Conservation (phyloP, 176 grass and related monocot genomes). For the Lolium perenne region DNA sequence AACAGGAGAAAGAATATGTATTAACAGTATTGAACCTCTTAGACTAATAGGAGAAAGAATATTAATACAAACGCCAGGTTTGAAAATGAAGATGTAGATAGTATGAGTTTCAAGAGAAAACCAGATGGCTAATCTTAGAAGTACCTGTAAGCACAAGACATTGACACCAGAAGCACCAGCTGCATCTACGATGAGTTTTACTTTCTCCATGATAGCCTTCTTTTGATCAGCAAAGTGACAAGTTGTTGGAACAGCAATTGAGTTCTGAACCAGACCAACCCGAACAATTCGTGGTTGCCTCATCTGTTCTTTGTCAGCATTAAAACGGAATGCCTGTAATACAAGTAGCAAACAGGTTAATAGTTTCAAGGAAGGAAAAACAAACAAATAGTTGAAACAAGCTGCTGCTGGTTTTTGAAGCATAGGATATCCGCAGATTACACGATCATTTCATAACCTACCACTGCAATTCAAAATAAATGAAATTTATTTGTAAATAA, state of each 20-base stretch:
- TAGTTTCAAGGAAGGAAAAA: neutral
- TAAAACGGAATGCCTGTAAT: constrained; percentile 75
- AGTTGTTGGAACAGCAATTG: constrained; percentile 82
- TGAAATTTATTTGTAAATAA: constrained; percentile 26
- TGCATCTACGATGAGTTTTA: constrained; percentile 83
- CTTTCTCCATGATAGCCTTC: constrained; percentile 81
- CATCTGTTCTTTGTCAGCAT: constrained; percentile 76
- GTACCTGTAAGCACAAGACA: constrained; percentile 92
- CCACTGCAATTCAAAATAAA: neutral
- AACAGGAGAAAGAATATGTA: neutral
- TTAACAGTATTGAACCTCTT: too few relatives aligned
- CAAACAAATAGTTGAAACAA: neutral
- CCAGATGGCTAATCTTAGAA: constrained; percentile 4
- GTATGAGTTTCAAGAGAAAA: constrained; percentile 4
- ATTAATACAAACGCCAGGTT: neutral
- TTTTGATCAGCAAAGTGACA: constrained; percentile 85
- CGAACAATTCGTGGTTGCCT: constrained; percentile 67
- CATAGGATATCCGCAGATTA: neutral
- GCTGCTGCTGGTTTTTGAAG: neutral
- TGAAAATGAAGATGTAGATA: constrained; percentile 20
- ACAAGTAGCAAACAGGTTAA: constrained; percentile 24
- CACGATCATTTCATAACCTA: neutral
- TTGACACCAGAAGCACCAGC: constrained; percentile 92
- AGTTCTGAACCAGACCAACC: constrained; percentile 95
- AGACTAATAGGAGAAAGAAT: neutral